Conservation (phyloP, 192 early-diverging fungal genomes). For the Coemansia sp. region DNA sequence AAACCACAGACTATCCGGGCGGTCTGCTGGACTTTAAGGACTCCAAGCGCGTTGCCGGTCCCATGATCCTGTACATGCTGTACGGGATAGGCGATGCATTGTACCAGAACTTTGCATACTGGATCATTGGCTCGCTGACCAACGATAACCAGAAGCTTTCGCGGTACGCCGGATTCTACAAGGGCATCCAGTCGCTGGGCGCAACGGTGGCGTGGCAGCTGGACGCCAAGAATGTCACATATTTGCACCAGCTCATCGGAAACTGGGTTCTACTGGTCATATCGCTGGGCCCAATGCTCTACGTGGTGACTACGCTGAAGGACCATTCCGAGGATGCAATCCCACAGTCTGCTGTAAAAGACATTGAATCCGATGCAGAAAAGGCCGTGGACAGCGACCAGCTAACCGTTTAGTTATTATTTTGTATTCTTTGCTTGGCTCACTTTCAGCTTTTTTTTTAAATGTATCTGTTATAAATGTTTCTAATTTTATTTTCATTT, state of each 20-base stretch:
- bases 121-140: constrained; percentile 80
- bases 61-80: constrained; percentile 66
- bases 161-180: constrained; percentile 80
- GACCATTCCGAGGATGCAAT: constrained; percentile 41
- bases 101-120: constrained; percentile 77
- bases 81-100: constrained; percentile 77
- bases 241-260: constrained; percentile 56
- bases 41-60: constrained; percentile 54
- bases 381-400: neutral
- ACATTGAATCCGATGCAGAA: constrained; percentile 1
- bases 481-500: neutral
- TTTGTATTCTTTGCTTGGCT: too few species aligned
- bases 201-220: constrained; percentile 70
- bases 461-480: neutral
- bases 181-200: constrained; percentile 76
- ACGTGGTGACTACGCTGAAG: constrained; percentile 52
- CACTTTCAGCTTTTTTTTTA: too few species aligned
- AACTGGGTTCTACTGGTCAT: constrained; percentile 59
- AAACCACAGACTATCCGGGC: constrained; percentile 26
- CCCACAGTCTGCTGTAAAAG: neutral
- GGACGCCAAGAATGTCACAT: constrained; percentile 57
- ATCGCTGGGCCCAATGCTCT: constrained; percentile 55
- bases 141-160: constrained; percentile 71
- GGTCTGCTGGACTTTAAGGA: constrained; percentile 48
- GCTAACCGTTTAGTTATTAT: neutral